Conservation (phyloP, 495 filamentous ascomycete species). For the Annulohypoxylon stygium region DNA sequence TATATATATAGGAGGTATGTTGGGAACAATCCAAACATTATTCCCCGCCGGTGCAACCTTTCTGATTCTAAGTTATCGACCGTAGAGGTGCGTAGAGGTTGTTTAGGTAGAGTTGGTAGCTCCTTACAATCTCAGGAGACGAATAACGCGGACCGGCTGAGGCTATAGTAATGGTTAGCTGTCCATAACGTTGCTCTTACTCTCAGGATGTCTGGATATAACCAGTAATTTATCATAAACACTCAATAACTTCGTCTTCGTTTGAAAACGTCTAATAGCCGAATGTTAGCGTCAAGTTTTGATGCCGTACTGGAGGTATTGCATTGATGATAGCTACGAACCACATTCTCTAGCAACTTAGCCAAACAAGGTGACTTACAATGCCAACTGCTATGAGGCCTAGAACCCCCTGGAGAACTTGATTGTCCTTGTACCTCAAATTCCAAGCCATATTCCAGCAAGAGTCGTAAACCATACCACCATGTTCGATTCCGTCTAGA, state of each 20-base stretch:
- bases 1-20: not conserved
- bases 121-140: not conserved
- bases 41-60: not conserved
- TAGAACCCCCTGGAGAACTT: not conserved
- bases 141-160: not conserved
- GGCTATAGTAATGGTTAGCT: not conserved
- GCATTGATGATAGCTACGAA: conserved; percentile 1
- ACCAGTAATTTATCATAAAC: not conserved
- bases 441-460: not conserved
- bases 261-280: conserved; percentile 1
- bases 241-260: not conserved
- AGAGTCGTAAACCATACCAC: not conserved
- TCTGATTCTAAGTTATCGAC: not conserved
- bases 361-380: conserved; percentile 16
- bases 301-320: not conserved
- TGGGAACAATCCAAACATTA: not conserved
- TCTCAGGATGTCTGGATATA: not conserved
- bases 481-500: not conserved
- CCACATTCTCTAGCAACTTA: not conserved
- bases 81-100: not conserved
- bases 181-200: not conserved
- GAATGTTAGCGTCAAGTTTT: conserved; percentile 24
- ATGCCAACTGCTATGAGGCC: not conserved
- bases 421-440: not conserved
- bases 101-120: not conserved